These are phyloP conservation scores for Psophocarpus tetragonolobus DNA, from an alignment of 306 rosid species.

Conservation along the genomic window DNA sequence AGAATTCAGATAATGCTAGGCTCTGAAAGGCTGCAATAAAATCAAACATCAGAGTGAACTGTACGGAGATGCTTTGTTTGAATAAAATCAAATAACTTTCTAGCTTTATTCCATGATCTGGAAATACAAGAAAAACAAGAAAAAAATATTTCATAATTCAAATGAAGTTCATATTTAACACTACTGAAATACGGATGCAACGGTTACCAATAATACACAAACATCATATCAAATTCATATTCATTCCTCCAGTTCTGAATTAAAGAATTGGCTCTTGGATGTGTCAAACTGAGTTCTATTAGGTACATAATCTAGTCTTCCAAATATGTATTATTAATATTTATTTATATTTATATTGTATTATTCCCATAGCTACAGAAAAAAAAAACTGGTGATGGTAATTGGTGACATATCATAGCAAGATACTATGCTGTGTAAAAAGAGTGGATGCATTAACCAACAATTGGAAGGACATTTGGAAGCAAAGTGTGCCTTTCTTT, in stretches of 20 bases:
- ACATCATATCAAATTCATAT: background rate
- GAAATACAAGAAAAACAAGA: conserved; percentile 8
- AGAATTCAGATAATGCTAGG: conserved; percentile 25
- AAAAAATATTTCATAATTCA: background rate
- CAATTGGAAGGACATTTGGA: background rate
- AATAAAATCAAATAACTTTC: conserved; percentile 12
- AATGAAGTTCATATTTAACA: background rate
- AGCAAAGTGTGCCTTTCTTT: background rate
- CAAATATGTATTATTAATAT: background rate
- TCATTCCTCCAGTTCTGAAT: conserved; percentile 1
- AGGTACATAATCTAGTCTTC: background rate
- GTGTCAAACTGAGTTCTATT: background rate
- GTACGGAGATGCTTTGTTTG: background rate
- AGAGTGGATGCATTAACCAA: background rate
- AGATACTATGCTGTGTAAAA: background rate
- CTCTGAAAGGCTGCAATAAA: background rate
- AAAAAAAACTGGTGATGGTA: background rate
- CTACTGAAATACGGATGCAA: background rate
- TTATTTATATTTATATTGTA: too few relatives aligned
- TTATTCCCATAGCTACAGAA: background rate
- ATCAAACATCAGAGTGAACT: background rate
- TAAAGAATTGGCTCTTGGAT: background rate
- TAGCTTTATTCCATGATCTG: conserved; percentile 16
- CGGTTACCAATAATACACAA: background rate
- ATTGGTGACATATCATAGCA: background rate